Base-by-base conservation (phyloP, 2,329 filamentous ascomycete species). In the Fusarium coffeatum region DNA sequence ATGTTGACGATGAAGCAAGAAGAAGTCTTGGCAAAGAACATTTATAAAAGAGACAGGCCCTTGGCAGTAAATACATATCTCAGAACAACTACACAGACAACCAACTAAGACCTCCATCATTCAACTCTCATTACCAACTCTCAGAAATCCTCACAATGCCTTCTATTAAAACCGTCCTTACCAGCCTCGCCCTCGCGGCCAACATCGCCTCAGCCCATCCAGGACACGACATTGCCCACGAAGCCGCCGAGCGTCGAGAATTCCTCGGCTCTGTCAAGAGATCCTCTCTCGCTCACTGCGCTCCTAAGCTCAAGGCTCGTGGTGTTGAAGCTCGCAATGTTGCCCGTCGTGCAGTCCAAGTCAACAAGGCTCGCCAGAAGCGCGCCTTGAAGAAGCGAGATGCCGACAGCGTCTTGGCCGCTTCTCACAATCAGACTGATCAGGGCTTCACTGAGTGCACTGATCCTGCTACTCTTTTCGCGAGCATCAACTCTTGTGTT, bases 201-300 rank as follows among this genome's bases (percentile, higher is more conserved):
- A 61, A 57, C 23, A 50, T 71, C 8, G 72, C 53, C 49, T 49
- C 70, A 20, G 83, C 83, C 22, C 83, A 88, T 63, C 85, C 84
- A 2, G 85, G 85, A 64, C 84, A 86, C 64, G 80, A 86, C 54
- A 64, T 84, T 41, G 77, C 77, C 45, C 78, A 84, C 12, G 86
- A 87, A 75, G 81, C 83, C 32, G 80, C 80, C 13, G 83, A 86
- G 76, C 84, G 85, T 37, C 83, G 83, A 28, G 77, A 81, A 0
- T 87, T 83, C 68, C 76, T 77, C 55, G 74, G 76, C 64, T 77
- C 76, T 0, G 67, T 72, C 28, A 80, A 82, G 68, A 73, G 82
- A 40, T 77, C 80, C 18, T 82, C 82, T 20, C 78, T 87, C 10
- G 75, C 73, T 55, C 83, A 86, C 69, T 88, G 85, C 67, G 75